Evolutionary conservation across 2,329 filamentous ascomycete species (phyloP).

Genomic region (Bipolaris gigantea): DNA sequence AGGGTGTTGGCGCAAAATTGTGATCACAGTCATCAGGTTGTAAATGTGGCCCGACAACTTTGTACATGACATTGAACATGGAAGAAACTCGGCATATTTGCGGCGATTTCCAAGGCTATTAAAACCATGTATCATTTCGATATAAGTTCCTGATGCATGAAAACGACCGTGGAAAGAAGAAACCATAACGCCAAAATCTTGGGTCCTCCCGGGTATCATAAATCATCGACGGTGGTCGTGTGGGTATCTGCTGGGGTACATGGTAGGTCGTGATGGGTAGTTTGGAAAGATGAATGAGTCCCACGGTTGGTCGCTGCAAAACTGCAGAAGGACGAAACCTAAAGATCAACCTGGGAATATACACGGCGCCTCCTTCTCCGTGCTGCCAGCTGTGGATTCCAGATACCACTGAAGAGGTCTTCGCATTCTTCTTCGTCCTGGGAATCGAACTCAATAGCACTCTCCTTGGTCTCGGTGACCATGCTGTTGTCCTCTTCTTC

Average conservation of each 20-base stretch:
- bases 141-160: not conserved
- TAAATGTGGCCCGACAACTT: too few species aligned
- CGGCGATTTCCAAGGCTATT: not conserved
- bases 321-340: not conserved
- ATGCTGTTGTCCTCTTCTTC: conserved; percentile 24
- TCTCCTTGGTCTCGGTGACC: conserved; percentile 12
- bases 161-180: not conserved
- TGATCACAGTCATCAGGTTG: not conserved
- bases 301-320: not conserved
- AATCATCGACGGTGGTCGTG: not conserved
- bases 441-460: conserved; percentile 62
- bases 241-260: not conserved
- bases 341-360: conserved; percentile 1
- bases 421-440: conserved; percentile 70
- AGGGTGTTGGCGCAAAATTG: conserved; percentile 3
- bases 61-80: not conserved
- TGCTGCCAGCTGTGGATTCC: conserved; percentile 59
- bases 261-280: not conserved
- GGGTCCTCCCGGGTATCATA: not conserved
- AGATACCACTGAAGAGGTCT: conserved; percentile 64
- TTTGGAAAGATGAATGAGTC: not conserved
- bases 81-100: not conserved
- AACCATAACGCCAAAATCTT: not conserved
- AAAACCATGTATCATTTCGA: not conserved
- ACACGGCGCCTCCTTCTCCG: conserved; percentile 33